Evolutionary conservation across 495 filamentous ascomycete genomes (phyloP).

Genomic region (Parachaetomium inaequale): DNA sequence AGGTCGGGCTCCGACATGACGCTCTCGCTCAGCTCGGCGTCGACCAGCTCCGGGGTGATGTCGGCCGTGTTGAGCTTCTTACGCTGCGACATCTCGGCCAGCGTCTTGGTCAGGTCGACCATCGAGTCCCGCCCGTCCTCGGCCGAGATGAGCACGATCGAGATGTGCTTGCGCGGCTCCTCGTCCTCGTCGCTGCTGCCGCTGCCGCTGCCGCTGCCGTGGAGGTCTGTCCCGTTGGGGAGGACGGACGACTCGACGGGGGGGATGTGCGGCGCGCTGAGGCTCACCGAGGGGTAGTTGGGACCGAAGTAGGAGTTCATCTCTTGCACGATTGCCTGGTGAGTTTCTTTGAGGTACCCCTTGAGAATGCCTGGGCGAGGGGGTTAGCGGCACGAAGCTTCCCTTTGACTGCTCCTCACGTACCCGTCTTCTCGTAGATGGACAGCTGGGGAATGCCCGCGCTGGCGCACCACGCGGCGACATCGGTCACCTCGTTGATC

Average conservation of each 20-base stretch:
- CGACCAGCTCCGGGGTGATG: slow-evolving; percentile 81
- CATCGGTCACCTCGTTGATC: slow-evolving; percentile 83
- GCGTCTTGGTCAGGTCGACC: slow-evolving; percentile 90
- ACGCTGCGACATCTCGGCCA: slow-evolving; percentile 90
- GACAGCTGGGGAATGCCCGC: slow-evolving; percentile 80
- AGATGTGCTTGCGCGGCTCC: slow-evolving; percentile 48
- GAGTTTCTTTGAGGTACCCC: slow-evolving; percentile 71
- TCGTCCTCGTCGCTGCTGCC: slow-evolving; percentile 19
- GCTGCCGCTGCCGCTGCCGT: slow-evolving; percentile 11
- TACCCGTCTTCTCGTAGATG: slow-evolving; percentile 89
- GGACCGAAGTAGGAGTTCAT: slow-evolving; percentile 81
- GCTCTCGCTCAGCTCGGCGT: slow-evolving; percentile 71
- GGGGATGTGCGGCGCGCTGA: slow-evolving; percentile 72
- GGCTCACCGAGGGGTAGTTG: slow-evolving; percentile 58
- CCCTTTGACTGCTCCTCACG: slow-evolving; percentile 12
- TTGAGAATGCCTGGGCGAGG: slow-evolving; percentile 71
- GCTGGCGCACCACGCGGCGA: slow-evolving; percentile 86
- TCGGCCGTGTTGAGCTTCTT: slow-evolving; percentile 74
- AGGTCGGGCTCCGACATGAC: slow-evolving; percentile 84
- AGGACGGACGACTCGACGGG: slow-evolving; percentile 45
- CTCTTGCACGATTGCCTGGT: slow-evolving; percentile 66
- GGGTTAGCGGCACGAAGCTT: background rate
- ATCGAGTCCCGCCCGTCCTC: slow-evolving; percentile 89
- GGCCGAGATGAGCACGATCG: slow-evolving; percentile 80
- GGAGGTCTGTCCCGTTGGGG: slow-evolving; percentile 8